Evolutionary conservation across 2,329 filamentous ascomycete genomes (phyloP), one percentile per base, ranked within the genome.

Genomic region (Coniella vitis): DNA sequence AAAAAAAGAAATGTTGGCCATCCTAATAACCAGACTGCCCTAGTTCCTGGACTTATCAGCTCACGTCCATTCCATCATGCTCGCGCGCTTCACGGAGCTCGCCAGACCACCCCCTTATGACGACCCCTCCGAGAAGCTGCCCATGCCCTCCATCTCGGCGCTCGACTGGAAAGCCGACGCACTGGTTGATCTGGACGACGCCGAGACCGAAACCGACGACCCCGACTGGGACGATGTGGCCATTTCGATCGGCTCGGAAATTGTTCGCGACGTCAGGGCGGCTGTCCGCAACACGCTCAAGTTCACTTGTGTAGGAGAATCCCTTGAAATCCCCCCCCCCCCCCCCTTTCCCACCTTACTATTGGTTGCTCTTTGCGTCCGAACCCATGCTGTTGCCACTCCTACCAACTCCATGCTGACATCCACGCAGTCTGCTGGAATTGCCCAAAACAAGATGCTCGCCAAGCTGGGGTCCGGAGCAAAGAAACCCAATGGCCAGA

Each of bases 171-270:
- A 84, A 53, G 79, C 84, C 0, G 89, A 95, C 68, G 85, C 82
- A n/a, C 70, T 95, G 48, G 74, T 94, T 14, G 88, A 90, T 61
- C 70, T 95, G 42, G 83, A 93, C 56, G 74, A 81, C 35, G 72
- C 73, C 20, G 79, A 90, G 53, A 78, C 79, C 10, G 90, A 95
- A 65, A 78, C 84, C 17, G 77, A 85, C 57, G 86, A 94, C 60
- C 88, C 89, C 1, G 93, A 98, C 67, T 98, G 93, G 93, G 91
- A 98, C 64, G 93, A 98, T 70, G 77, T 97, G 56, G 86, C 81
- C 14, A 86, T 95, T 63, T 73, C 88, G 25, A 81, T 96, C 60
- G 93, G 87, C 0, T 90, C 90, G 2, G 90, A 96, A 61, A 93
- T 97, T 58, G 82, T 96, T 31, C 80, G 88, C 17, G 75, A 81